These are phyloP conservation scores for Alternaria alternata DNA, from an alignment of 2,329 filamentous ascomycete genomes.

Conservation along the genomic window DNA sequence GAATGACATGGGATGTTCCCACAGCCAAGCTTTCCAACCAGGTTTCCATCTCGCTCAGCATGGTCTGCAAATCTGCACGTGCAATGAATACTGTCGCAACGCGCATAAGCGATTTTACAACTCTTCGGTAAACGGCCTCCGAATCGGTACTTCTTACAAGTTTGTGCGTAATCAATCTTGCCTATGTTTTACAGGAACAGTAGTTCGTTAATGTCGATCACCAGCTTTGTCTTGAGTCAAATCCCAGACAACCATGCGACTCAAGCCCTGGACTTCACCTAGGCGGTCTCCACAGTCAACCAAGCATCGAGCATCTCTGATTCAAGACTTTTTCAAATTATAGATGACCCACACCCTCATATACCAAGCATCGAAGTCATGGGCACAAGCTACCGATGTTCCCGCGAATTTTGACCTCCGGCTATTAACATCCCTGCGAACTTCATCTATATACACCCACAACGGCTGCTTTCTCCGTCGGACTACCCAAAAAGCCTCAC, in stretches of 20 bases:
- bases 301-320: slow-evolving; percentile 15
- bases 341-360: slow-evolving; percentile 20
- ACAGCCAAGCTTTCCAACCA: slow-evolving; percentile 18
- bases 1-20: slow-evolving; percentile 1
- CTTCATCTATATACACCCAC: slow-evolving; percentile 31
- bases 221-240: neutral
- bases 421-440: slow-evolving; percentile 37
- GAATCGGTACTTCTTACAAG: neutral
- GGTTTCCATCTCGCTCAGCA: slow-evolving; percentile 16
- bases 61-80: neutral
- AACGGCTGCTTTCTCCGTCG: slow-evolving; percentile 31
- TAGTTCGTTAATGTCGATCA: neutral
- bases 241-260: neutral
- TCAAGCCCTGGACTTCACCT: slow-evolving; percentile 8
- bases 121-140: neutral
- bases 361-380: slow-evolving; percentile 16
- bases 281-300: slow-evolving; percentile 5
- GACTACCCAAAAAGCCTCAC: slow-evolving; percentile 19
- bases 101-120: neutral
- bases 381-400: slow-evolving; percentile 27
- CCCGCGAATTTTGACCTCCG: slow-evolving; percentile 25
- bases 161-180: neutral
- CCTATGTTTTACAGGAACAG: neutral
- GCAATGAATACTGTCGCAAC: neutral
- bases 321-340: slow-evolving; percentile 8